Conservation (phyloP, 2,329 filamentous ascomycete genomes). For the Zarea fungicola region DNA sequence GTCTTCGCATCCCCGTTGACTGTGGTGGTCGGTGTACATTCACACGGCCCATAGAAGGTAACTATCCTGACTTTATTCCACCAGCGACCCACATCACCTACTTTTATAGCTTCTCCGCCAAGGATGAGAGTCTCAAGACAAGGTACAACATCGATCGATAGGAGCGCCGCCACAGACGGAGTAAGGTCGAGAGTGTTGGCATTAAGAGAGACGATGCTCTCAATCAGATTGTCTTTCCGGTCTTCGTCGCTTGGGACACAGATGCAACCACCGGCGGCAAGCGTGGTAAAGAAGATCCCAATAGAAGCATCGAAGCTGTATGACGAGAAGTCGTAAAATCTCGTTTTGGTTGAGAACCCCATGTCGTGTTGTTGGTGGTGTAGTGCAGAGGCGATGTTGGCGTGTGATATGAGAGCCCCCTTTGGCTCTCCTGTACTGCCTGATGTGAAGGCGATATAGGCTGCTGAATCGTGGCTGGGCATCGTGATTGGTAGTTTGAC, state of each 20-base stretch:
- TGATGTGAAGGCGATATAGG: slow-evolving; percentile 23
- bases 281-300: background rate
- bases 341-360: slow-evolving; percentile 6
- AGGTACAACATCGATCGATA: slow-evolving; percentile 9
- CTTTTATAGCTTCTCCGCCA: background rate
- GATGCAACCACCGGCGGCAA: background rate
- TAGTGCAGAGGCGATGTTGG: background rate
- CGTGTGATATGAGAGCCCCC: slow-evolving; percentile 15
- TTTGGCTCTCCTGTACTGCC: slow-evolving; percentile 24
- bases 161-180: slow-evolving; percentile 6
- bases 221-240: background rate
- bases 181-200: background rate
- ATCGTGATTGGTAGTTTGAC: too few relatives aligned
- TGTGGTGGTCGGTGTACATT: background rate
- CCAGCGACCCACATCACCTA: background rate
- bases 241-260: background rate
- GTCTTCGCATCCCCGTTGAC: background rate
- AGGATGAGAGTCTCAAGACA: background rate
- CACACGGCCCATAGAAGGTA: background rate
- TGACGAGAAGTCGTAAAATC: slow-evolving; percentile 15
- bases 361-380: slow-evolving; percentile 8
- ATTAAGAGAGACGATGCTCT: background rate
- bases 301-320: slow-evolving; percentile 14
- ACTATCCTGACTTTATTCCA: background rate
- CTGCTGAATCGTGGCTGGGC: background rate